A percentile compares a stretch with the other conserved stretches of the same genome.
Conservation (phyloP, 805 yeast species). For the Ogataea chonburiensis region DNA sequence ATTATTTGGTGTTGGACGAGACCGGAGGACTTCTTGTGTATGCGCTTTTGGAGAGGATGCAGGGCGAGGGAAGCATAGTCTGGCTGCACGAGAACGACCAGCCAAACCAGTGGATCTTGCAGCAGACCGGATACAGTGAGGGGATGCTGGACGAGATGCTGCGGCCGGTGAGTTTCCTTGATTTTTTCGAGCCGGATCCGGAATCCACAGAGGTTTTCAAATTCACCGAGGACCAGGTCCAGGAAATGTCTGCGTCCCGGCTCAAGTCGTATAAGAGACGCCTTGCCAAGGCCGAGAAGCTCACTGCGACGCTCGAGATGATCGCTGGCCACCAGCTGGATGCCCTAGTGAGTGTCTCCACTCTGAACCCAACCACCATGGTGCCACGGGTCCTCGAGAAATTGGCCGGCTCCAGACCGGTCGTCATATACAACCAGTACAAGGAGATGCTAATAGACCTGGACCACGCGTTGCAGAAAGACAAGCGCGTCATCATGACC, state of each 20-base stretch:
- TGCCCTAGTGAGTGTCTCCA: constrained; percentile 69
- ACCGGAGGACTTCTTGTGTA: constrained; percentile 89
- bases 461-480: constrained; percentile 64
- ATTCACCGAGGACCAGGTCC: constrained; percentile 51
- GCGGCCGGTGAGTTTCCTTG: constrained; percentile 71
- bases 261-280: constrained; percentile 68
- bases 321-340: constrained; percentile 61
- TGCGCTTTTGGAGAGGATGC: constrained; percentile 88
- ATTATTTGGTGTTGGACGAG: constrained; percentile 84
- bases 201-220: constrained; percentile 45
- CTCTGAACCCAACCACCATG: constrained; percentile 65
- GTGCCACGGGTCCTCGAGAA: constrained; percentile 60
- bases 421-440: constrained; percentile 77
- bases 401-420: constrained; percentile 82
- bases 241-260: constrained; percentile 55
- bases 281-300: constrained; percentile 52
- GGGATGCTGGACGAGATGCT: constrained; percentile 54
- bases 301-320: constrained; percentile 48
- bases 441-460: constrained; percentile 78
- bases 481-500: constrained; percentile 76
- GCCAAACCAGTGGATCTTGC: constrained; percentile 71
- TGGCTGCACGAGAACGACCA: constrained; percentile 92
- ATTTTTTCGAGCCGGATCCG: constrained; percentile 75
- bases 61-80: constrained; percentile 66
- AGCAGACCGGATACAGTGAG: constrained; percentile 62